phyloP scores from a whole-genome alignment of 2,329 filamentous ascomycete genomes.

The Phoma herbarum region DNA sequence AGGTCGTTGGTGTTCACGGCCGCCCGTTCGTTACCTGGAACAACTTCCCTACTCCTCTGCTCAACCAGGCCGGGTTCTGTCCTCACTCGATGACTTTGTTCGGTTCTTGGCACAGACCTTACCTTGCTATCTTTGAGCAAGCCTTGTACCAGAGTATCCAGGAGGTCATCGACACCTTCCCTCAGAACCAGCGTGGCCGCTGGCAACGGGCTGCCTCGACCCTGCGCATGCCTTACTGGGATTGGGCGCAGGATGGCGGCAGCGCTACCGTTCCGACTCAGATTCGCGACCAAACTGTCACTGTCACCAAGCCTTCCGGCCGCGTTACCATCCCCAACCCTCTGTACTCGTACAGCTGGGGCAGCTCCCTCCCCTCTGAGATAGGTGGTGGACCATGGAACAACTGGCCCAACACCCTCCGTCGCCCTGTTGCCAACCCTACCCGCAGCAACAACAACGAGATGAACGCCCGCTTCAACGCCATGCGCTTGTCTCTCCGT shows the following conservation, averaged over 20 bases:
- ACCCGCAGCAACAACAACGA: conserved; percentile 51
- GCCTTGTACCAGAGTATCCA: conserved; percentile 52
- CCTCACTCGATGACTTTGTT: conserved; percentile 79
- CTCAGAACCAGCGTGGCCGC: conserved; percentile 48
- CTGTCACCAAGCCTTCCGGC: conserved; percentile 55
- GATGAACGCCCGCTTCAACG: conserved; percentile 41
- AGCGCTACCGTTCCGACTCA: conserved; percentile 42
- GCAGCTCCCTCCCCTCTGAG: conserved; percentile 62
- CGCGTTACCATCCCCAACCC: conserved; percentile 54
- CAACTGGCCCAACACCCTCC: conserved; percentile 44
- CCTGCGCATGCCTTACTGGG: conserved; percentile 59
- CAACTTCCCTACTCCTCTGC: conserved; percentile 46
- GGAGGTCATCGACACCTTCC: conserved; percentile 54
- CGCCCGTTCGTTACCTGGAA: conserved; percentile 71
- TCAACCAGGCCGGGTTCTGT: conserved; percentile 74
- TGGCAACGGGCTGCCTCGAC: conserved; percentile 53
- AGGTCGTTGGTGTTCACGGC: conserved; percentile 83
- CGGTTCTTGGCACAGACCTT: conserved; percentile 84
- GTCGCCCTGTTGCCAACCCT: conserved; percentile 44
- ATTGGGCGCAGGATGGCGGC: conserved; percentile 54
- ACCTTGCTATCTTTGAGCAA: conserved; percentile 70
- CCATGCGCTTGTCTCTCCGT: conserved; percentile 44
- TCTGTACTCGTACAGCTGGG: conserved; percentile 56
- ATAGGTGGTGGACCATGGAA: conserved; percentile 54
- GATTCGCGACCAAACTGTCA: conserved; percentile 54